Base-by-base conservation (phyloP, 108 stramenopile genomes). In the Cyclotella sp. region DNA sequence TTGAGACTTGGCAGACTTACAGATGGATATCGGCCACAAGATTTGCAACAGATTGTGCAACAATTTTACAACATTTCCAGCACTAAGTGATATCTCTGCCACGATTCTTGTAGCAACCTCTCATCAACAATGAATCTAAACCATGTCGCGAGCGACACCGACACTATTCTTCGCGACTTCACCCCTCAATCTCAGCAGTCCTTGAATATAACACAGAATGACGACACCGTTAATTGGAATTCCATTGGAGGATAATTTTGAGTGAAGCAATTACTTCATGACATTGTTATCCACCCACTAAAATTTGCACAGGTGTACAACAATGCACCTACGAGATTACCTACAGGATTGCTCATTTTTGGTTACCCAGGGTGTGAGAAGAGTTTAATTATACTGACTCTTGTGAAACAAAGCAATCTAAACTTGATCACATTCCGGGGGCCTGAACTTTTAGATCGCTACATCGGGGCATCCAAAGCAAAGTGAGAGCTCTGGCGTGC, bases 401-500 rank as follows among this genome's bases (percentile, higher is more conserved):
- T 98, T 45, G 98, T 96, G 30, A 80, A 89, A 62, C 77, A 79
- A 40, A 91, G 93, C 71, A 91, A 91, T 18, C 87, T 94, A 54
- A 92, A 92, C 45, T 82, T 98, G 66, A 85, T 99, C 22, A 86
- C 88, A 47, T 97, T 96, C 63, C 90, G 86, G 54, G 98, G 99
- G 19, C 95, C 99, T 14, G 98, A 99, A 83, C 69, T 99, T n/a
- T 84, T 99, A 10, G 96, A 98, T 76, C 98, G 97, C 58, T 98
- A 97, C 74, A 98, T 99, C 63, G 98, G 98, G 15, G 97, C 97
- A 7, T 95, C 94, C 21, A 97, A 99, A 74, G 93, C 96, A n/a
- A 97, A 55, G 94, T 99, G 24, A 91, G 97, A 40, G 88, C 86
- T 29, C 73, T 99, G 18, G 15, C 84, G 95, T 18, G 98, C 97